Conservation (phyloP, 2,329 filamentous ascomycete genomes). For the Emmonsiellopsis sp. region DNA sequence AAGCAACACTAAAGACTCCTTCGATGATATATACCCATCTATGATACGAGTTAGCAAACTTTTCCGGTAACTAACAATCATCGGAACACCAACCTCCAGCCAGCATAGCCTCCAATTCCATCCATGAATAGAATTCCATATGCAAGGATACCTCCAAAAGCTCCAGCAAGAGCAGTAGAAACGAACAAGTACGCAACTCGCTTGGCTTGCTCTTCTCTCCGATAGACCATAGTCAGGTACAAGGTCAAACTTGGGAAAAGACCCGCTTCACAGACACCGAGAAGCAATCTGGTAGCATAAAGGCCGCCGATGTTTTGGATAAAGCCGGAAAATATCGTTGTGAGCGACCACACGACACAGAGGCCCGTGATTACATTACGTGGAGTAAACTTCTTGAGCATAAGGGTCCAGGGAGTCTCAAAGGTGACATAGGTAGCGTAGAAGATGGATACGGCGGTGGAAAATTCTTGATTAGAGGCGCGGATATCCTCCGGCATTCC, state of each 20-base stretch:
- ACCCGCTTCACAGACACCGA: constrained; percentile 29
- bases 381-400: constrained; percentile 40
- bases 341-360: constrained; percentile 40
- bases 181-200: constrained; percentile 33
- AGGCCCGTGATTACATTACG: constrained; percentile 31
- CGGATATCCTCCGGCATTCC: constrained; percentile 39
- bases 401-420: constrained; percentile 38
- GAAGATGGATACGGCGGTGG: constrained; percentile 42
- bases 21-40: constrained; percentile 44
- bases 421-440: constrained; percentile 44
- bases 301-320: constrained; percentile 32
- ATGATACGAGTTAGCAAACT: not conserved
- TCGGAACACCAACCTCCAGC: constrained; percentile 36
- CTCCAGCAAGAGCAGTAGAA: constrained; percentile 30
- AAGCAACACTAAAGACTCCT: constrained; percentile 35
- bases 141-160: constrained; percentile 31
- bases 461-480: constrained; percentile 33
- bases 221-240: constrained; percentile 33
- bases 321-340: constrained; percentile 41
- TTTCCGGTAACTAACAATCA: not conserved
- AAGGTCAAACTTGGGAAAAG: constrained; percentile 33
- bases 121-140: constrained; percentile 36
- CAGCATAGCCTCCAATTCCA: constrained; percentile 33
- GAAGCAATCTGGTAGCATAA: constrained; percentile 31
- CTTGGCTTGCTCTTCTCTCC: constrained; percentile 31